Evolutionary conservation across 1,284 basidiomycete genomes (phyloP), one percentile per base, ranked within the genome.

Genomic region (Cutaneotrichosporon cavernicola): DNA sequence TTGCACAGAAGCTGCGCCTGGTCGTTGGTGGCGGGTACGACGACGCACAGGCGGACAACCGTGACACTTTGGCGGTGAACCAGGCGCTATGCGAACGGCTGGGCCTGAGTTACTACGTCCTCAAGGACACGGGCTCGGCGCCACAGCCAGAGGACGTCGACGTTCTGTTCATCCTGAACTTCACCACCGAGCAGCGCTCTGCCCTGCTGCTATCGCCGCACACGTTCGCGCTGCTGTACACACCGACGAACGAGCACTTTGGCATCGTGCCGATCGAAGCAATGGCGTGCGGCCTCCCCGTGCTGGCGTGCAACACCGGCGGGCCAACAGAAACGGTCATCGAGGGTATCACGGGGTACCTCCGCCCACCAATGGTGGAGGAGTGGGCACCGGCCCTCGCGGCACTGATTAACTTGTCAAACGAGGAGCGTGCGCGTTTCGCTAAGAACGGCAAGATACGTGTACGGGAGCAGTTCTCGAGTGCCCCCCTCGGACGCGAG

Each of bases 201-300:
- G 87, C 88, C 8, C 85, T 94, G 2, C 86, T 97, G 22, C 85
- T 83, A 16, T 83, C 86, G 1, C 75, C 86, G 0, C 68, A 84
- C 2, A 91, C 90, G 0, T 80, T 86, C 11, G 89, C 86, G 0
- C 83, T 99, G 0, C 84, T 98, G 4, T 99, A 99, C 79, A 99
- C 97, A 0, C 96, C 97, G 0, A 84, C 86, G 2, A 95, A 97
- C 78, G 96, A 99, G 76, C 96, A 99, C 79, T 97, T 99, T 76
- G 96, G 96, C 2, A 98, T 99, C 71, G 95, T 91, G 0, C 96
- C 96, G 0, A 86, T 98, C 6, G 97, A 99, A 78, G 95, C 88
- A 0, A 97, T 98, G 93, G 86, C 89, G 2, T 94, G 90, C 66
- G 91, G 92, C 1, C 77, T 98, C 0, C 93, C 94, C 0, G 90